Percentiles rank a stretch among this genome's conserved stretches.
phyloP scores from a whole-genome alignment of 306 rosid genomes.

The Cucurbita ficifolia region DNA sequence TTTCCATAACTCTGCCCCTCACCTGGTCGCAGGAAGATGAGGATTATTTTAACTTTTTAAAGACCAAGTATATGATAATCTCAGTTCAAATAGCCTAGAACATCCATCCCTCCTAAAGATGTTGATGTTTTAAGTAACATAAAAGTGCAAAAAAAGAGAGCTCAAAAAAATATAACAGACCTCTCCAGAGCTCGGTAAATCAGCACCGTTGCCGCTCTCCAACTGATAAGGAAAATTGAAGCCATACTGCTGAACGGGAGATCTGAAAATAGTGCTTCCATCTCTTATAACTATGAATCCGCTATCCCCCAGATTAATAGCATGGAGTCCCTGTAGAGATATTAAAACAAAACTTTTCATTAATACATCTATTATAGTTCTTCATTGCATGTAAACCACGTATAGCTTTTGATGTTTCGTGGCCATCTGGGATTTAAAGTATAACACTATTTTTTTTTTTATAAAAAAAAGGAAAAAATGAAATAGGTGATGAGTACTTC shows the following conservation, averaged over 20 bases:
- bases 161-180: slow-evolving; percentile 16
- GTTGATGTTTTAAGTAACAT: background rate
- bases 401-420: background rate
- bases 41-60: background rate
- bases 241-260: slow-evolving; percentile 74
- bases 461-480: background rate
- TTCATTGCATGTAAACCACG: background rate
- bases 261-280: slow-evolving; percentile 62
- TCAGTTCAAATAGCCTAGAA: background rate
- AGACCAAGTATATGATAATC: background rate
- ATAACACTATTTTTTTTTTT: background rate
- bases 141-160: background rate
- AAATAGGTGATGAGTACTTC: background rate
- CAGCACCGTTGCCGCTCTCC: slow-evolving; percentile 65
- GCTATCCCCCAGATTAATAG: slow-evolving; percentile 88
- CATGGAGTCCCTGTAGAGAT: slow-evolving; percentile 54
- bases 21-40: background rate
- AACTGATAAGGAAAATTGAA: slow-evolving; percentile 84
- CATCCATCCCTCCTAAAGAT: background rate
- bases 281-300: slow-evolving; percentile 84
- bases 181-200: slow-evolving; percentile 86
- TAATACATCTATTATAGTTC: background rate
- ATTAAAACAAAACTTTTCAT: background rate
- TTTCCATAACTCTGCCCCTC: background rate
- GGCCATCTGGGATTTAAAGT: background rate